Base-by-base conservation (phyloP, 2,329 filamentous ascomycete species). In the Ascomycota sp. region DNA sequence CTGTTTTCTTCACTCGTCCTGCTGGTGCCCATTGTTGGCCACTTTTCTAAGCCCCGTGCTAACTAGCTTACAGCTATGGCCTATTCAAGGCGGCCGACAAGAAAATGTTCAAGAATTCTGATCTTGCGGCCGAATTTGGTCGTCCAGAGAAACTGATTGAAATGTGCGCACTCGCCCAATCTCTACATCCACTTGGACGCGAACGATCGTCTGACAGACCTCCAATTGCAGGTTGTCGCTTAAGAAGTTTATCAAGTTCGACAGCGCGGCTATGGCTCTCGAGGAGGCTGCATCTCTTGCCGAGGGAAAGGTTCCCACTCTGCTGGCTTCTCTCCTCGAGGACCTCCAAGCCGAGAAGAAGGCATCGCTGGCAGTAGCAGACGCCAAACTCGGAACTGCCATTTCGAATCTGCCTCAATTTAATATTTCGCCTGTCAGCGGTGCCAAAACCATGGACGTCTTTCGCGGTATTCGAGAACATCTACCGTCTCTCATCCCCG, bases 21-120 rank as follows among this genome's bases (percentile, higher is more conserved):
- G 16, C 16, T 21, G 16, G 16, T 21, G 16, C 16, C 16, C 16
- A 21, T 21, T 21, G 16, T 21, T 21, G 16, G 16, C 16, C 5
- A 3, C 16, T 21, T 21, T 21, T 21, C 16, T 5, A 21, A 5
- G 16, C 16, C 16, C 5, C 16, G 5, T 21, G 5, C 16, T 21
- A 21, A 21, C 5, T 7, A 42, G 39, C 37, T 27, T 43, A 44
- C 47, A 92, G 89, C 56, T 95, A 95, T 64, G 89, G 84, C 58
- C 72, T 98, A 56, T 83, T 98, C 65, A 95, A 98, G 68, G 79
- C 86, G 47, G 82, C 84, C 57, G 86, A 95, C 69, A 95, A 93
- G 72, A 95, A 95, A 66, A 70, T 95, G 38, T 66, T 98, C 43
- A 89, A 92, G 58, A 75, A 78, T 50, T 77, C 86, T 58, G 74